Evolutionary conservation across 2,329 filamentous ascomycete species (phyloP), one percentile per base, ranked within the genome.

Genomic region (Calonectria ilicicola): DNA sequence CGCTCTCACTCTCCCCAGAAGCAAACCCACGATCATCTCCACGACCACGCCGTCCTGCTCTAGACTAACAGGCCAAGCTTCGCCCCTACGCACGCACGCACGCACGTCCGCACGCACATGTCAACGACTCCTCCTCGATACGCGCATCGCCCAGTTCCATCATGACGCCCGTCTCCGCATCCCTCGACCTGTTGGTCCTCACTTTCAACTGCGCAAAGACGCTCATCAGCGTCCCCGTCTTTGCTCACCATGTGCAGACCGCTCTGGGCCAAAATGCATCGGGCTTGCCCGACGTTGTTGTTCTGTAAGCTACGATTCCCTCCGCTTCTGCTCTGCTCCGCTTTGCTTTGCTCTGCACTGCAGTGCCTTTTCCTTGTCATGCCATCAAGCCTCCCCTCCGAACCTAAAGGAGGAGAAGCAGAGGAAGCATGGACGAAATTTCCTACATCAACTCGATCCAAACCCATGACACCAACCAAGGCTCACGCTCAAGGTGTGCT

Each of bases 141-240:
- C 53, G 29, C 53, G 53, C 53, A 58, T 38, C 35, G 53, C 68
- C 23, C 42, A 63, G 40, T 38, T 58, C 72, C 72, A 74, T 69
- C 73, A 83, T 82, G 85, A 80, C 84, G 67, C 79, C 83, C 64
- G 87, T 88, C 53, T 84, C 88, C 63, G 87, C 89, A 49, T 85
- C 88, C 46, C 87, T 97, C 68, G 91, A 93, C 79, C 85, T 95
- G 69, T 93, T 98, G 79, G 89, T 98, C 74, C 84, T 98, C 67
- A 98, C 96, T 14, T 98, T 97, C 87, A 98, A 98, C 82, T 97
- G 95, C 80, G 96, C 90, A 38, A 94, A 94, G 77, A 88, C 88
- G 67, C 84, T 91, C 10, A 91, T 98, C 79, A 89, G 96, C 77
- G 87, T 92, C 26, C 86, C 91, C 44, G 87, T 91, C 65, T 95